These are phyloP conservation scores for Silene conica DNA, from an alignment of 148 eudicot genomes.

Conservation along the genomic window DNA sequence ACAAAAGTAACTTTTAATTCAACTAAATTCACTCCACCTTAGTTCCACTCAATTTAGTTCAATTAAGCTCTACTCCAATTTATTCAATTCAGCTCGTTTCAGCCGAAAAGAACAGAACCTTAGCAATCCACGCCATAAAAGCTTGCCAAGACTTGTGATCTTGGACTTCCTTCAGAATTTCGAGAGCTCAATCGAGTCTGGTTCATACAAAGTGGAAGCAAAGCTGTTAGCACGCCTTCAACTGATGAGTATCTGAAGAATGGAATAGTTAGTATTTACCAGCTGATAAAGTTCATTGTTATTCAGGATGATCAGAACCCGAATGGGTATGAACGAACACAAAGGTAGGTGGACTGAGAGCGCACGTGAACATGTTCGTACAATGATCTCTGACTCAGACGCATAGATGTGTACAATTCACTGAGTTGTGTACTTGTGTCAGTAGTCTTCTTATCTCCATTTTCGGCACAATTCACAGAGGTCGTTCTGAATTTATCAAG, in stretches of 20 bases:
- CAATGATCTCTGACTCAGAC: constrained; percentile 28
- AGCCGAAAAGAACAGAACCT: too few species aligned
- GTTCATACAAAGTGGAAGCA: constrained; percentile 60
- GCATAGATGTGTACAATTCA: too few species aligned
- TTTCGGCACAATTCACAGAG: too few species aligned
- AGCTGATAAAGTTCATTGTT: too few species aligned
- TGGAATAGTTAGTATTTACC: constrained; percentile 32
- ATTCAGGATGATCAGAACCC: constrained; percentile 40
- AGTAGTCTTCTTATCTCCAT: too few species aligned
- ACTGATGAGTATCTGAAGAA: constrained; percentile 50
- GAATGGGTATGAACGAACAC: constrained; percentile 35
- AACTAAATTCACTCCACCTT: too few species aligned
- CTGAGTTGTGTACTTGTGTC: too few species aligned
- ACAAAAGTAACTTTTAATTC: too few species aligned
- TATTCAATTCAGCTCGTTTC: too few species aligned
- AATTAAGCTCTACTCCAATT: too few species aligned
- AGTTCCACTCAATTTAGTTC: too few species aligned
- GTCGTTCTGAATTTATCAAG: too few species aligned
- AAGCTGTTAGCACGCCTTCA: constrained; percentile 50
- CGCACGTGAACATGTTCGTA: constrained; percentile 22
- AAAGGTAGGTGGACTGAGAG: constrained; percentile 11
- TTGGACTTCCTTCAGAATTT: constrained; percentile 13
- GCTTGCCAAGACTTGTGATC: constrained; percentile 22
- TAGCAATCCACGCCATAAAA: constrained; percentile 33
- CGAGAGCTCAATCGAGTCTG: constrained; percentile 10